Conservation (phyloP, 164 flowering plant species). For the Sedum album region DNA sequence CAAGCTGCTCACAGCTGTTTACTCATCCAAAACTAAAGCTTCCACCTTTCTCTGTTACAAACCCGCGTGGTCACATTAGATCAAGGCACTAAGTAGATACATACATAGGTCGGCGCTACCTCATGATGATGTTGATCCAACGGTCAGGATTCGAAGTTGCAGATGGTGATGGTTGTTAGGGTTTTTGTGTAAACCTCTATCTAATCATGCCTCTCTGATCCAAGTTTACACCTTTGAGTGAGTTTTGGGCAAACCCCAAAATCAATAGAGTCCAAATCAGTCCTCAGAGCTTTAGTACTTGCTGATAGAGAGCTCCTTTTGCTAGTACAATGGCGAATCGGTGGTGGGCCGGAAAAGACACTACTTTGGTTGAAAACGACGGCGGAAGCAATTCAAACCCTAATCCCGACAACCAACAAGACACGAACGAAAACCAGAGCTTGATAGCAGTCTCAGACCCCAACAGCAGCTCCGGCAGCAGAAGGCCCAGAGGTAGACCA, state of each 20-base stretch:
- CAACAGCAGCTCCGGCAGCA: slow-evolving; percentile 14
- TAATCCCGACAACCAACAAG: slow-evolving; percentile 26
- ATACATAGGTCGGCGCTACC: not conserved
- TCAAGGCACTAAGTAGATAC: too few relatives aligned
- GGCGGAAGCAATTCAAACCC: slow-evolving; percentile 23
- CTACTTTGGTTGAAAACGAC: slow-evolving; percentile 26
- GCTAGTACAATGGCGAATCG: slow-evolving; percentile 48
- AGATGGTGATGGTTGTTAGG: not conserved
- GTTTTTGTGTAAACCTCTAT: too few relatives aligned
- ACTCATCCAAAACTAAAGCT: too few relatives aligned
- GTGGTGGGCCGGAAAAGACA: slow-evolving; percentile 79
- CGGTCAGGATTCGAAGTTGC: not conserved
- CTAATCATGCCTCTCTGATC: not conserved
- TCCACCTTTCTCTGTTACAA: too few relatives aligned
- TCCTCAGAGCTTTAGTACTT: not conserved
- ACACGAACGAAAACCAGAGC: slow-evolving; percentile 23
- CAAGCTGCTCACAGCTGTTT: not conserved
- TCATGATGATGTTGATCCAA: not conserved
- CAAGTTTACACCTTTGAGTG: not conserved
- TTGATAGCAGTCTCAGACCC: not conserved
- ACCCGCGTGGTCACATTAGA: too few relatives aligned
- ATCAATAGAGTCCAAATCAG: not conserved
- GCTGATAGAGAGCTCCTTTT: not conserved
- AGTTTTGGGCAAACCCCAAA: not conserved
- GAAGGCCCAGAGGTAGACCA: slow-evolving; percentile 76